phyloP scores from a whole-genome alignment of 108 stramenopile genomes.

The Skeletonema costatum region DNA sequence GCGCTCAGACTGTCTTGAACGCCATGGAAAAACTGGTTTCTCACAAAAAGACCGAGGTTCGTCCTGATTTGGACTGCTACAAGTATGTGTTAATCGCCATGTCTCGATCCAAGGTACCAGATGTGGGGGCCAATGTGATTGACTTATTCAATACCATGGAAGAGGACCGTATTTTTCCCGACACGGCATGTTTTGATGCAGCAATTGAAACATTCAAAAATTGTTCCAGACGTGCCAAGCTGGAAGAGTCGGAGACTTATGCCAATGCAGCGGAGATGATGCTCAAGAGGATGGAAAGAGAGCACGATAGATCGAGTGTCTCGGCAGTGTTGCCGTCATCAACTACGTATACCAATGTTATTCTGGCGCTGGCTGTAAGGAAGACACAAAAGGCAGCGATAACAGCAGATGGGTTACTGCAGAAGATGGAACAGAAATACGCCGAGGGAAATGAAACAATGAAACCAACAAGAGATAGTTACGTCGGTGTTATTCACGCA shows the following conservation, averaged over 20 bases:
- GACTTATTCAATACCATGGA: constrained; percentile 63
- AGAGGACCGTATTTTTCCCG: constrained; percentile 64
- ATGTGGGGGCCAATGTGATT: constrained; percentile 50
- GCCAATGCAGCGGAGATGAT: constrained; percentile 54
- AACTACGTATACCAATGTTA: constrained; percentile 68
- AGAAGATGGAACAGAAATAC: constrained; percentile 37
- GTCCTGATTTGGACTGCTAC: constrained; percentile 69
- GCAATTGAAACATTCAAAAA: constrained; percentile 74
- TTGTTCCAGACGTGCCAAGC: constrained; percentile 41
- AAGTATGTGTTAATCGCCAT: constrained; percentile 52
- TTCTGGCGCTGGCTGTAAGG: constrained; percentile 63
- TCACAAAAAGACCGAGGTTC: constrained; percentile 45
- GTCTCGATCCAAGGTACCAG: constrained; percentile 36
- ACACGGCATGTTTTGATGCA: constrained; percentile 67
- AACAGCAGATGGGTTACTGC: constrained; percentile 34
- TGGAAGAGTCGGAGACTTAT: constrained; percentile 37
- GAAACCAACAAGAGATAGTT: constrained; percentile 44
- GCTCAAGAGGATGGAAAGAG: constrained; percentile 66
- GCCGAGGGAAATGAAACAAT: constrained; percentile 40
- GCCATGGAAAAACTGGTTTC: constrained; percentile 57
- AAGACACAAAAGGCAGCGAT: constrained; percentile 35
- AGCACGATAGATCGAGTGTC: constrained; percentile 62
- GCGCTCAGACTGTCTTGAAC: constrained; percentile 57
- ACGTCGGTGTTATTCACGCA: constrained; percentile 45
- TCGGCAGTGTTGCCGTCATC: constrained; percentile 51